Percentiles rank a stretch among this genome's conserved stretches.
phyloP scores from a whole-genome alignment of 495 filamentous ascomycete genomes.

The Tirmania nivea region DNA sequence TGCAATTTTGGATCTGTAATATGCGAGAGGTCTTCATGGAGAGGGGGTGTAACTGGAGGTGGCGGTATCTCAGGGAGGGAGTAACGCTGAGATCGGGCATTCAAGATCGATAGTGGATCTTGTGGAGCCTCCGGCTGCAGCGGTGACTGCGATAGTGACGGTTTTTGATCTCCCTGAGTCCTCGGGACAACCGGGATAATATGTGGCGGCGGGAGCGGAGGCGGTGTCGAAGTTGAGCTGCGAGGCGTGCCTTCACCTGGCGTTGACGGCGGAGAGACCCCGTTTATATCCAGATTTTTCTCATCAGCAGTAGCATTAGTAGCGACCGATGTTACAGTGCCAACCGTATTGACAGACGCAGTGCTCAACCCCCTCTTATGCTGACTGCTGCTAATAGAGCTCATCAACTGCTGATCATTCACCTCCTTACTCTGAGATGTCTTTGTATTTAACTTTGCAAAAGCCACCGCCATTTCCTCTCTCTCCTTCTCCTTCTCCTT shows the following conservation, averaged over 20 bases:
- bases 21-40: conserved; percentile 23
- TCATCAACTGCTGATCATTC: neutral
- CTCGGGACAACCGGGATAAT: neutral
- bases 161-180: neutral
- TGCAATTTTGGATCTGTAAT: conserved; percentile 33
- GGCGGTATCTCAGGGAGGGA: conserved; percentile 1
- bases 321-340: neutral
- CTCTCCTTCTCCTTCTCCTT: conserved; percentile 21
- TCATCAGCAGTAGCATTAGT: neutral
- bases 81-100: neutral
- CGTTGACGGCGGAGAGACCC: neutral
- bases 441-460: neutral
- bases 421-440: neutral
- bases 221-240: neutral
- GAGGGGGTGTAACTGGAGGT: conserved; percentile 26
- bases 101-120: neutral
- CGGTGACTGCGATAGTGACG: neutral
- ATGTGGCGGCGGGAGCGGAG: neutral
- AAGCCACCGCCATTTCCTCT: neutral
- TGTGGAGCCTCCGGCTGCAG: neutral
- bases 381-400: neutral
- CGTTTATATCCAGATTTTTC: neutral
- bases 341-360: neutral
- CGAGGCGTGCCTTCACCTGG: neutral
- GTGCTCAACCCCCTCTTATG: neutral